Evolutionary conservation across 257 asterid genomes (phyloP), one percentile per base, ranked within the genome.

Genomic region (Orobanche coerulescens): DNA sequence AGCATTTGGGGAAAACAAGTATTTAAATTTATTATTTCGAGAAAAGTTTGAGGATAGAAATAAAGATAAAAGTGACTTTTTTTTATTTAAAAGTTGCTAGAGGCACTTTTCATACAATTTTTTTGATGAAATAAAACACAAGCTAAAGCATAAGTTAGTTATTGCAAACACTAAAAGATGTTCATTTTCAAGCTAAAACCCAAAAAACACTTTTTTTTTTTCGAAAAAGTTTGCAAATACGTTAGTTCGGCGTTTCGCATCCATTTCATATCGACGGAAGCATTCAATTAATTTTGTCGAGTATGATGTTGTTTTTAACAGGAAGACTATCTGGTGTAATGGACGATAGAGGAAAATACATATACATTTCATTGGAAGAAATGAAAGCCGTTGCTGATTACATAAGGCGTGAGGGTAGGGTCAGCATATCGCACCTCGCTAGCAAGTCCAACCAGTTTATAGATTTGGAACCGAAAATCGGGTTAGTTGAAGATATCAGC

Each of bases 271-370:
- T 18, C 28, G 69, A 14, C 7, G 25, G 3, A 30, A 15, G 50
- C 26, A 34, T 24, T 52, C 18, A 49, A 7, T 36, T 26, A 26
- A 25, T 9, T 49, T n/a, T n/a, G n/a, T n/a, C 8, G 59, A 0
- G 25, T 12, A 13, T 13, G 25, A 26, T 52, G 7, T 11, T 53
- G 24, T 48, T 28, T 61, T 18, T 10, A 43, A 65, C 91, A 93
- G 98, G 97, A 74, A 79, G 92, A 64, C 65, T 93, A 40, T 93
- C 99, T 5, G 97, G 99, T 62, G 97, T 89, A 26, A 93, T 93
- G 99, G 99, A 93, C 39, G 99, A 93, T 62, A 76, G 99, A 73
- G 99, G 98, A 58, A 92, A 92, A 67, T 88, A 82, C 79, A 92
- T 92, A 65, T 88, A 92, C 82, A 81, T 92, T 61, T 92, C 98